Evolutionary conservation across 192 early-diverging fungal species (phyloP).

Genomic region (Backusella tuberculispora): DNA sequence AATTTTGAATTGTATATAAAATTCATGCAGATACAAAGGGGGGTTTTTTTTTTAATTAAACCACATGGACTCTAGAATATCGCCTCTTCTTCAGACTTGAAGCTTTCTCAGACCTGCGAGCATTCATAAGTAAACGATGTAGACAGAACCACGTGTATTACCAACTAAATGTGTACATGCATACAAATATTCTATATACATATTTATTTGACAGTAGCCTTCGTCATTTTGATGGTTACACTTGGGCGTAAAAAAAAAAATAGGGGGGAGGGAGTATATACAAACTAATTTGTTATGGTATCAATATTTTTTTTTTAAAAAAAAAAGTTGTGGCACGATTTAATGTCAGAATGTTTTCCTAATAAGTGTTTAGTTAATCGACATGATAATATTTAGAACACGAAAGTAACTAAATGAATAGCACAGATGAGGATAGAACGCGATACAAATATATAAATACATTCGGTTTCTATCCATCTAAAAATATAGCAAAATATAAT

Average conservation of each 20-base stretch:
- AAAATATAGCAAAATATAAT: too few species aligned
- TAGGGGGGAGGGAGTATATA: neutral
- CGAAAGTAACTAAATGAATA: neutral
- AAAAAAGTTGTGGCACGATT: neutral
- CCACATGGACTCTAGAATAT: too few species aligned
- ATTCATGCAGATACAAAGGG: too few species aligned
- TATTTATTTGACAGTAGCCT: neutral
- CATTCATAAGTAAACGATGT: too few species aligned
- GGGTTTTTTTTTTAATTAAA: too few species aligned
- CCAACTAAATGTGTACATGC: neutral
- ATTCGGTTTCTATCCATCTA: too few species aligned
- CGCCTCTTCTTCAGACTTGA: too few species aligned
- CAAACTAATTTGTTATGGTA: neutral
- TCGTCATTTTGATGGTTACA: neutral
- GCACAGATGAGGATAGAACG: neutral
- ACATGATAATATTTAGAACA: neutral
- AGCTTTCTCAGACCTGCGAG: too few species aligned
- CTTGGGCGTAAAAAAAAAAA: conserved; percentile 5
- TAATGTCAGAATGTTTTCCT: neutral
- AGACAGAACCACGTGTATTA: neutral
- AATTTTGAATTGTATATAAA: too few species aligned
- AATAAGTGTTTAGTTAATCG: neutral
- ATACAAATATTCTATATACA: neutral
- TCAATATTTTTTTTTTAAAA: neutral
- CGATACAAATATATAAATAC: neutral